Evolutionary conservation across 2,329 filamentous ascomycete genomes (phyloP), one percentile per base, ranked within the genome.

Genomic region (Periconia digitata): DNA sequence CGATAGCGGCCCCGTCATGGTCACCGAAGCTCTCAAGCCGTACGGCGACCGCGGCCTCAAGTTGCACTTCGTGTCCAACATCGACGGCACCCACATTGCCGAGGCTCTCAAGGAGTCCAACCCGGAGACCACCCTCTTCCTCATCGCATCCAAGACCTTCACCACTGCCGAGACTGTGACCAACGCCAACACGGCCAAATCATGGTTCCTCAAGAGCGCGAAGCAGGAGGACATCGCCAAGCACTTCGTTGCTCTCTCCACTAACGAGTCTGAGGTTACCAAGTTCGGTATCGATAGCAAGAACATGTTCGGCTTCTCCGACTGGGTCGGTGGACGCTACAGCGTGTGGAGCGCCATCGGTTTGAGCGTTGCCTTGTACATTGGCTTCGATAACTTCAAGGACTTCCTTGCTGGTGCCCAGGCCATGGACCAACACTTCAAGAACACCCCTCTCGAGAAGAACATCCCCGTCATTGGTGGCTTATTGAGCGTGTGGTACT

Each of bases 221-320:
- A 94, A 85, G 85, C 87, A 95, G 22, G 74, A 32, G 27, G 77
- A 83, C 58, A 95, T 99, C 62, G 90, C 94, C 62, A 99, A 97
- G 83, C 94, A 99, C 82, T 99, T 99, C 70, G 94, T 96, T 49
- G 94, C 94, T 39, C 85, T 99, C 44, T 97, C 94, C 42, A 99
- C 94, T 73, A 99, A 99, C 76, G 89, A 92, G 77, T 73, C 79
- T 45, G 92, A 97, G 79, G 94, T 99, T 54, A 91, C 89, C 76
- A 97, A 97, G 81, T 99, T 99, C 67, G 94, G 94, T 59, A 99
- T 99, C 67, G 92, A 97, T 78, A 87, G 86, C 76, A 92, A 92
- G 83, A 99, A 97, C 83, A 99, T 99, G 94, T 99, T 99, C 70
- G 92, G 91, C 64, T 99, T 99, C 72, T 92, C 92, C 76, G 95